These are phyloP conservation scores for Scenedesmus sp. DNA, from an alignment of 163 green algal species.

Conservation along the genomic window DNA sequence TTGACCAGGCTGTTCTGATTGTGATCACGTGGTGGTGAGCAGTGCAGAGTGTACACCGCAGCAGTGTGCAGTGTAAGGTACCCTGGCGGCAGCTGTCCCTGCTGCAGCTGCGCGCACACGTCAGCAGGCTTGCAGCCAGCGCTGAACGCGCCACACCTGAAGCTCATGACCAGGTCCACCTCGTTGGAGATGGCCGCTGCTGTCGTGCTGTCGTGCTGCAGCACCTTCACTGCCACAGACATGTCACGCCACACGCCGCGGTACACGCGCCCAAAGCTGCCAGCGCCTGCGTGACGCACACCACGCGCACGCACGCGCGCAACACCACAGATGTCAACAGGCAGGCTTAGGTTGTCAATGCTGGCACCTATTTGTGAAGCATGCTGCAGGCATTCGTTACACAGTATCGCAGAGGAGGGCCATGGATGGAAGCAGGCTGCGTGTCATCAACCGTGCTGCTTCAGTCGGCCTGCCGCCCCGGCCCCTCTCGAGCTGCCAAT, in stretches of 20 bases:
- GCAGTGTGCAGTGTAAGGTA: too few species aligned
- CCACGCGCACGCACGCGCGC: neutral
- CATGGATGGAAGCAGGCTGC: neutral
- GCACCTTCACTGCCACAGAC: conserved; percentile 48
- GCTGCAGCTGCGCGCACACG: too few species aligned
- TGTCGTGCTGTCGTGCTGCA: conserved; percentile 47
- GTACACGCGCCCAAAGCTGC: conserved; percentile 45
- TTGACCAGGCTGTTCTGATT: too few species aligned
- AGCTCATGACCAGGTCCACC: conserved; percentile 48
- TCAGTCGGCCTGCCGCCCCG: neutral
- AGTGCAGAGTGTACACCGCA: too few species aligned
- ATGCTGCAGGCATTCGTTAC: neutral
- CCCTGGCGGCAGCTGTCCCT: too few species aligned
- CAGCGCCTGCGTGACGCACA: conserved; percentile 17
- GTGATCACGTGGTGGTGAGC: too few species aligned
- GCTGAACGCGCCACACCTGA: neutral
- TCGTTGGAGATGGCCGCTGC: conserved; percentile 39
- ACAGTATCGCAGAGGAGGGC: neutral
- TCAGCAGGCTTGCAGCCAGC: neutral
- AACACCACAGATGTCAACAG: conserved; percentile 20
- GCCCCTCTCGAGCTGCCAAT: too few species aligned
- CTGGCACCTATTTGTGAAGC: neutral
- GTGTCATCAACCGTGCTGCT: too few species aligned
- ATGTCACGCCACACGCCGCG: neutral
- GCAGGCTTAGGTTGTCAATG: neutral